Percentiles rank a stretch among this genome's conserved stretches.
Conservation (phyloP, 352 stramenopile genomes). For the Pythium grandisporangium region DNA sequence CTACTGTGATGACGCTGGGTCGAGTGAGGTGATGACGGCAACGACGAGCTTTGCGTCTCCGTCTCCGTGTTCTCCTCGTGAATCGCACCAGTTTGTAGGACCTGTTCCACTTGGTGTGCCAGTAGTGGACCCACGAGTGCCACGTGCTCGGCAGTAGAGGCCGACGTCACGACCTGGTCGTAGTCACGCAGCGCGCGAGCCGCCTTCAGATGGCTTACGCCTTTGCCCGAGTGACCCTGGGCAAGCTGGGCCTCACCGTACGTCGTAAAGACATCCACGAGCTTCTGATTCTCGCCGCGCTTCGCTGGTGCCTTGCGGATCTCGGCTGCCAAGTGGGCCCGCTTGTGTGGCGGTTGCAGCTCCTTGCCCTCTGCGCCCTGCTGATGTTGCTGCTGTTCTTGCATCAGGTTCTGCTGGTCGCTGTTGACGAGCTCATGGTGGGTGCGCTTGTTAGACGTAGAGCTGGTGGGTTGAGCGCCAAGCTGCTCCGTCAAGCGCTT, state of each 20-base stretch:
- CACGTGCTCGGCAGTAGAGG: constrained; percentile 23
- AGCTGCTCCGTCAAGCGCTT: constrained; percentile 24
- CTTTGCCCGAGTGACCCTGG: constrained; percentile 64
- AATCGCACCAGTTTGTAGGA: constrained; percentile 41
- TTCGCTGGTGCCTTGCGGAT: constrained; percentile 26
- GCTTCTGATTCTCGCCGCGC: constrained; percentile 54
- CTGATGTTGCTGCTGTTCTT: constrained; percentile 3
- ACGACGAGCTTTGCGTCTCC: too few species aligned
- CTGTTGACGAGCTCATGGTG: constrained; percentile 10
- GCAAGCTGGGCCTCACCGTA: constrained; percentile 55
- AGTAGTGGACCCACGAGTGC: constrained; percentile 50
- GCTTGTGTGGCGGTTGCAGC: constrained; percentile 49
- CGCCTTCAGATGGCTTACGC: constrained; percentile 53
- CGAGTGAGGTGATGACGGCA: too few species aligned
- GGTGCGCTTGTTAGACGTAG: constrained; percentile 21
- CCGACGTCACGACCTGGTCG: constrained; percentile 33
- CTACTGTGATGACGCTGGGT: constrained; percentile 31
- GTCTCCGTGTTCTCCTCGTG: constrained; percentile 43
- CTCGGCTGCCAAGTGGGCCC: constrained; percentile 43
- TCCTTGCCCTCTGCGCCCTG: constrained; percentile 13
- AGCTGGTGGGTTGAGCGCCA: too few species aligned
- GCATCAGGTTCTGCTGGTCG: too few species aligned
- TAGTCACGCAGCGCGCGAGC: constrained; percentile 50
- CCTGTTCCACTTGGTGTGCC: constrained; percentile 45
- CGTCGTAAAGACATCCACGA: constrained; percentile 60